Evolutionary conservation across 2,329 filamentous ascomycete species (phyloP).

Genomic region (Fusarium pseudoanthophilum): DNA sequence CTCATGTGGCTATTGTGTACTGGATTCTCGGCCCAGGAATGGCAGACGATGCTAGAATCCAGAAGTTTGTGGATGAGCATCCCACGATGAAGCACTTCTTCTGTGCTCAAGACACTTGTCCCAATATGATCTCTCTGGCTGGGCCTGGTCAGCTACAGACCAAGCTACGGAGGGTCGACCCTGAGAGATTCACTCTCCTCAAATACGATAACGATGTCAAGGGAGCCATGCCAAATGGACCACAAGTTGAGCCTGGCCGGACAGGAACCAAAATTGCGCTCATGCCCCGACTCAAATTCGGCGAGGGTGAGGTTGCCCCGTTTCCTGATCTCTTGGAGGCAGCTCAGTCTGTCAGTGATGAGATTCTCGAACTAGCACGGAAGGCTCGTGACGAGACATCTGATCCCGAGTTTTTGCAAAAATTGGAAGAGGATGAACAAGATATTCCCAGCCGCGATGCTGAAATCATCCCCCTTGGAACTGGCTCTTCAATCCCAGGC

Average conservation of each 20-base stretch:
- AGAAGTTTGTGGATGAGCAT: slow-evolving; percentile 74
- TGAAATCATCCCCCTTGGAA: slow-evolving; percentile 88
- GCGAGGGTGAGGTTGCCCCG: slow-evolving; percentile 58
- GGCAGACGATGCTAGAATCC: slow-evolving; percentile 68
- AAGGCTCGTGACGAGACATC: slow-evolving; percentile 56
- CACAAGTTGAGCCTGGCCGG: slow-evolving; percentile 53
- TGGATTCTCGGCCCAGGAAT: slow-evolving; percentile 85
- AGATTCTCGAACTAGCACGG: slow-evolving; percentile 64
- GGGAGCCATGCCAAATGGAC: slow-evolving; percentile 36
- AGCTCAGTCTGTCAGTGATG: slow-evolving; percentile 50
- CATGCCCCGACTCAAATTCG: slow-evolving; percentile 58
- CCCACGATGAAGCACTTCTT: slow-evolving; percentile 77
- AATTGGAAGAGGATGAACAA: slow-evolving; percentile 64
- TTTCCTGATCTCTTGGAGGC: slow-evolving; percentile 60
- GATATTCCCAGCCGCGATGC: slow-evolving; percentile 78
- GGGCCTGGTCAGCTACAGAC: slow-evolving; percentile 74
- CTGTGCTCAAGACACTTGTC: slow-evolving; percentile 76
- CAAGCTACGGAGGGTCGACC: slow-evolving; percentile 77
- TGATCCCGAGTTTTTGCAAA: slow-evolving; percentile 58
- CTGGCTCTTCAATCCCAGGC: slow-evolving; percentile 88
- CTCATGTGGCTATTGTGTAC: slow-evolving; percentile 73
- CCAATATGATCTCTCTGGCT: slow-evolving; percentile 79
- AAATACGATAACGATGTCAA: slow-evolving; percentile 66
- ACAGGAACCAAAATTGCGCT: slow-evolving; percentile 59
- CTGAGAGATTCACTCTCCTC: slow-evolving; percentile 77